These are phyloP conservation scores for Nitzschia sp. DNA, from an alignment of 108 stramenopile species.

Conservation along the genomic window DNA sequence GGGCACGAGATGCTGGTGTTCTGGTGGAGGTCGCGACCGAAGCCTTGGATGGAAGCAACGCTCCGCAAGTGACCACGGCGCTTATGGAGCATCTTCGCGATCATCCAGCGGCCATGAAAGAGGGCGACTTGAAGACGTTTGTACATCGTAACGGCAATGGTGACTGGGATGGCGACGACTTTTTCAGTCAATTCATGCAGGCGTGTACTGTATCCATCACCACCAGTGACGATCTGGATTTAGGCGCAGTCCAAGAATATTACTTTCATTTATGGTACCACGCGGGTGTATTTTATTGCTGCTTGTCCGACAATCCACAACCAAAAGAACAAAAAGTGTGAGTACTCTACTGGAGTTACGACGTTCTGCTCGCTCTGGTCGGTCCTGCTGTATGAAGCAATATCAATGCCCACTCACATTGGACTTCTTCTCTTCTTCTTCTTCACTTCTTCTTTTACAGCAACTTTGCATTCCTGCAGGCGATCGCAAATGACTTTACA, in stretches of 20 bases:
- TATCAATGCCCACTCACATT: no score
- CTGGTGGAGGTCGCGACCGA: conserved; percentile 55
- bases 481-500: conserved; percentile 55
- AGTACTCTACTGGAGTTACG: no score
- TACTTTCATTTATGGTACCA: conserved; percentile 70
- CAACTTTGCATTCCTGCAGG: conserved; percentile 69
- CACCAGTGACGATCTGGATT: conserved; percentile 27
- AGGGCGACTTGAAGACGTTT: conserved; percentile 66
- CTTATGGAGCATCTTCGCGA: conserved; percentile 55
- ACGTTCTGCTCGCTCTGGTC: no score
- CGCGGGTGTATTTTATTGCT: conserved; percentile 59
- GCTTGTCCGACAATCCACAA: conserved; percentile 67
- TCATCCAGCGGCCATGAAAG: conserved; percentile 47
- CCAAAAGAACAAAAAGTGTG: conserved; percentile 52
- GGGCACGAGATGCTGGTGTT: conserved; percentile 63
- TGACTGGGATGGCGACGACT: conserved; percentile 21
- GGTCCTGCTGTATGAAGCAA: no score
- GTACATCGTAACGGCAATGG: conserved; percentile 43
- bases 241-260: conserved; percentile 46
- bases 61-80: conserved; percentile 60
- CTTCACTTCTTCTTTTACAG: no score
- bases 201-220: conserved; percentile 30
- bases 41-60: conserved; percentile 54
- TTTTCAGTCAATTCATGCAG: conserved; percentile 43
- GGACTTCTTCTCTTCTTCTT: no score